Base-by-base conservation (phyloP, 345 rosid species). In the Odontarrhena argentea region DNA sequence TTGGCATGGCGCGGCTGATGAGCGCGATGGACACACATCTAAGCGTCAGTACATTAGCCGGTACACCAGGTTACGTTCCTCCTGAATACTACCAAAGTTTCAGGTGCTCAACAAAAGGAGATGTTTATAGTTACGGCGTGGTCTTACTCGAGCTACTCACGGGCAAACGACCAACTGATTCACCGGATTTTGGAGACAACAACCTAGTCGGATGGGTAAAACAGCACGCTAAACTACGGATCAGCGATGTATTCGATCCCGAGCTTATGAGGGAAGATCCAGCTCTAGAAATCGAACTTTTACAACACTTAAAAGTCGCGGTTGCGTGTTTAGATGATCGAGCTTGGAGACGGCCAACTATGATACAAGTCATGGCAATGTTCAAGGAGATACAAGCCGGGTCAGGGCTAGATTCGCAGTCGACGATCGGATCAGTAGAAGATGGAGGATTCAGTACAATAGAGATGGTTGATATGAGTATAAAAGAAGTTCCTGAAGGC, bases 121-220 rank as follows among this genome's bases (percentile, higher is more conserved):
- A 94, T 55, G 99, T 94, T 18, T 94, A 94, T 67, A 94, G 99
- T 69, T 94, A 82, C 8, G 99, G 97, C 2, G 99, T 94, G 6
- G 99, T 94, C 12, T 76, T 94, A 52, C 89, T 94, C 0, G 97
- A 94, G 88, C 69, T 94, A 70, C 76, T 94, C 13, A 94, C 99
- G 0, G 97, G 97, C 46, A 89, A 76, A 79, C 74, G 87, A 50
- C 97, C 99, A 38, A 94, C 99, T 0, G 96, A 94, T 77, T 88
- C 99, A 1, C 85, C 93, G 0, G 97, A 91, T 76, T 94, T 94
- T 4, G 99, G 99, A 10, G 99, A 94, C 78, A 91, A 94, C 70
- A 94, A 94, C 71, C 85, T 94, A 18, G 99, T 94, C 0, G 99
- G 99, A 48, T 94, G 99, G 99, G 97, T 94, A 52, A 94, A 86